Percentiles rank a stretch among this genome's conserved stretches.
Conservation (phyloP, 2,329 filamentous ascomycete genomes). For the Apiospora malaysiana region DNA sequence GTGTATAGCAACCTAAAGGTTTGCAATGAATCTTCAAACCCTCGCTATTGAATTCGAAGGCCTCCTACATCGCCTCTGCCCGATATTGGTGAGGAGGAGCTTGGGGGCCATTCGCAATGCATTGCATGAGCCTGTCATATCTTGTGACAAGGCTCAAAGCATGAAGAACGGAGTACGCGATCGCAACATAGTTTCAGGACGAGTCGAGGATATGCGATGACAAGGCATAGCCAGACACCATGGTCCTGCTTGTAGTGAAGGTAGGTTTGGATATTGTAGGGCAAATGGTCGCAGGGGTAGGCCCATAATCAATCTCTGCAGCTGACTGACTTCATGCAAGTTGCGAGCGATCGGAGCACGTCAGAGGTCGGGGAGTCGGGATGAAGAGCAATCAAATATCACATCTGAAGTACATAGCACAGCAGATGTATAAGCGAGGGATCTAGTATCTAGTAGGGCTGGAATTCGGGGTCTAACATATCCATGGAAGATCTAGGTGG, state of each 20-base stretch:
- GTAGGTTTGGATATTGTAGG: neutral
- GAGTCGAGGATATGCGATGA: neutral
- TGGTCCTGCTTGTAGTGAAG: neutral
- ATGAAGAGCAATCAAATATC: constrained; percentile 1
- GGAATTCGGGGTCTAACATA: constrained; percentile 9
- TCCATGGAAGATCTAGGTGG: neutral
- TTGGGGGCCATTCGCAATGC: neutral
- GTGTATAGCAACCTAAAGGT: neutral
- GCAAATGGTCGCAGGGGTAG: neutral
- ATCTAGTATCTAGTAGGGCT: constrained; percentile 6
- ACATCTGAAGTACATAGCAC: constrained; percentile 7
- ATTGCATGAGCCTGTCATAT: neutral
- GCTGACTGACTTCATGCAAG: neutral
- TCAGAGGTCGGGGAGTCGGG: neutral
- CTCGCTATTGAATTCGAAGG: neutral
- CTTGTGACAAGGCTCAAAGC: neutral
- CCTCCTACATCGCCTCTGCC: neutral
- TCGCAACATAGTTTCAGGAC: neutral
- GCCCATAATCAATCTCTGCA: neutral
- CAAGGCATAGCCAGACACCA: neutral
- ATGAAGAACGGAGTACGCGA: neutral
- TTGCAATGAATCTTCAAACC: neutral
- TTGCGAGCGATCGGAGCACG: neutral
- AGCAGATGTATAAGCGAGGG: neutral
- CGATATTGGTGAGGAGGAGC: neutral